Conservation (phyloP, 306 rosid species). For the Vigna reflexopilosa region DNA sequence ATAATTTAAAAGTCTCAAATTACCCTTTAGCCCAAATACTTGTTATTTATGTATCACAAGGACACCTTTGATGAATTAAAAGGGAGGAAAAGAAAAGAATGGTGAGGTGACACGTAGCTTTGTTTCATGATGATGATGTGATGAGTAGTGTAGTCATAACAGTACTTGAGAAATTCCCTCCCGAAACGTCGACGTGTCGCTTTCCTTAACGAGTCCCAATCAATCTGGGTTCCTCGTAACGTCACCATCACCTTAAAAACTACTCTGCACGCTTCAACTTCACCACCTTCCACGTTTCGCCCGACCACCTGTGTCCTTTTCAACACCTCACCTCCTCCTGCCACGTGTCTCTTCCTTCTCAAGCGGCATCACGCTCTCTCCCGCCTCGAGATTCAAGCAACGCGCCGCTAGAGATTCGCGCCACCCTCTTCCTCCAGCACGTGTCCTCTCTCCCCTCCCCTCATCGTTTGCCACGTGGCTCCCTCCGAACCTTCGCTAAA, state of each 20-base stretch:
- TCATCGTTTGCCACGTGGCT: neutral
- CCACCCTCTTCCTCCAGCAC: neutral
- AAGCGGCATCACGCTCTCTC: neutral
- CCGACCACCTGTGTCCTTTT: neutral
- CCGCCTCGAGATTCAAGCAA: neutral
- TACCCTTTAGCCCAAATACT: no score
- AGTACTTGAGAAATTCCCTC: neutral
- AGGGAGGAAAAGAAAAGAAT: no score
- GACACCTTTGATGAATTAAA: no score
- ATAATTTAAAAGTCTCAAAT: no score
- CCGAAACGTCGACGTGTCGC: neutral
- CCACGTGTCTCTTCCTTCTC: neutral
- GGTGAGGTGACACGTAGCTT: no score
- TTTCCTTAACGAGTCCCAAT: constrained; percentile 7
- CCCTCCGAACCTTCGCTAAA: neutral
- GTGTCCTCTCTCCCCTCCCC: neutral
- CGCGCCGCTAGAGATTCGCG: neutral
- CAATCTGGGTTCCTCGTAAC: neutral
- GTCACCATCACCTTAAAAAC: constrained; percentile 12
- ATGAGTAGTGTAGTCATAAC: no score
- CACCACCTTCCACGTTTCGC: constrained; percentile 5
- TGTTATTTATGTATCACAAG: no score
- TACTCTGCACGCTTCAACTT: neutral
- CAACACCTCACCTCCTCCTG: neutral
- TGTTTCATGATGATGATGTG: no score